Conservation (phyloP, 495 filamentous ascomycete species). For the Aspergillus bertholletiae region DNA sequence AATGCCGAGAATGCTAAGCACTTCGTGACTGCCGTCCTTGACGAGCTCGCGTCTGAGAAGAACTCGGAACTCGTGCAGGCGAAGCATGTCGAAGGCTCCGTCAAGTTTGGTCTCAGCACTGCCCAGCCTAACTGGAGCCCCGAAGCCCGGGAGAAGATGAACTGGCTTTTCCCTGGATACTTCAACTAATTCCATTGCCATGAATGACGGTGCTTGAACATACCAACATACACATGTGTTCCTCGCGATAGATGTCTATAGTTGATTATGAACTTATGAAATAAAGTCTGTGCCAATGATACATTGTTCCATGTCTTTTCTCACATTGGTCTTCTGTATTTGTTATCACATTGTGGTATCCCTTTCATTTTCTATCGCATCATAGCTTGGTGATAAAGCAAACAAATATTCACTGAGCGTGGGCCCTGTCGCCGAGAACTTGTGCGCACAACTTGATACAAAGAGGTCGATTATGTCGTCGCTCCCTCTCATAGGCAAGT, state of each 20-base stretch:
- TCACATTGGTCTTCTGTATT: neutral
- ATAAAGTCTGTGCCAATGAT: neutral
- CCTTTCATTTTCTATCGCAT: too few relatives aligned
- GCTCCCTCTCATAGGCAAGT: too few relatives aligned
- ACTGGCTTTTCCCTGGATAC: slow-evolving; percentile 70
- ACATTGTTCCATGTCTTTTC: neutral
- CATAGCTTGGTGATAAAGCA: too few relatives aligned
- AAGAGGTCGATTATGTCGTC: too few relatives aligned
- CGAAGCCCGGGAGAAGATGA: slow-evolving; percentile 64
- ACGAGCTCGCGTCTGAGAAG: slow-evolving; percentile 74
- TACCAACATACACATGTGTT: neutral
- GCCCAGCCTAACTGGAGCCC: slow-evolving; percentile 57
- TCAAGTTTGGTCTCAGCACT: slow-evolving; percentile 68
- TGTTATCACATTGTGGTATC: too few relatives aligned
- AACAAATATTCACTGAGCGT: too few relatives aligned
- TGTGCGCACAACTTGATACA: too few relatives aligned
- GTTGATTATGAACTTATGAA: slow-evolving; percentile 12
- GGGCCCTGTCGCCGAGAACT: too few relatives aligned
- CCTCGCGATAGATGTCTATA: slow-evolving; percentile 1
- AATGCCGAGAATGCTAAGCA: slow-evolving; percentile 83
- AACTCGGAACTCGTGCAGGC: slow-evolving; percentile 71
- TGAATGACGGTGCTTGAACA: neutral
- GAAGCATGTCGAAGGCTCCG: slow-evolving; percentile 51
- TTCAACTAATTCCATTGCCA: slow-evolving; percentile 18
- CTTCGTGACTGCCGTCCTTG: slow-evolving; percentile 81